phyloP scores from a whole-genome alignment of 163 green algal species.

The Dunaliella salina region DNA sequence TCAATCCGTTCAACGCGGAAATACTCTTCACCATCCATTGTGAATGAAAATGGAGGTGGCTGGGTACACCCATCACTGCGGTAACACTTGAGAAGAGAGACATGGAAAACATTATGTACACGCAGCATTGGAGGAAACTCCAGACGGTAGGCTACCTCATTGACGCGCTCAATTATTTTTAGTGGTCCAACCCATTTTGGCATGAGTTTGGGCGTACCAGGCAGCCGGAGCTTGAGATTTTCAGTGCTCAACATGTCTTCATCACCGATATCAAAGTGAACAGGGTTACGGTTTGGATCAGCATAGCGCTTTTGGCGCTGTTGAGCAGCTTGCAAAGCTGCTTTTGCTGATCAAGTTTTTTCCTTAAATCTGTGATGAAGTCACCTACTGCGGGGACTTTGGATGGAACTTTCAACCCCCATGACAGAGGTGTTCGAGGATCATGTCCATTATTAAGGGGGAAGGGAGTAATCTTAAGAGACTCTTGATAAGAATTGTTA shows the following conservation, averaged over 20 bases:
- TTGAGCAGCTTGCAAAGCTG: neutral
- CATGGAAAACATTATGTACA: neutral
- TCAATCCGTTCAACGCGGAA: neutral
- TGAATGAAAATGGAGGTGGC: too few relatives aligned
- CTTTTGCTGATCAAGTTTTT: neutral
- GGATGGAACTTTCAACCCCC: neutral
- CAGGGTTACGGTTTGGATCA: neutral
- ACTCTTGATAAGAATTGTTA: constrained; percentile 34
- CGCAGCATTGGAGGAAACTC: neutral
- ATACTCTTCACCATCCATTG: neutral
- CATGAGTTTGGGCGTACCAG: neutral
- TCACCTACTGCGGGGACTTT: neutral
- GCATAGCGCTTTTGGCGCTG: neutral
- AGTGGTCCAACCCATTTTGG: neutral
- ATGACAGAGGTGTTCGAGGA: neutral
- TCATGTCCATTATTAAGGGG: constrained; percentile 13
- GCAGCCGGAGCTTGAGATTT: neutral
- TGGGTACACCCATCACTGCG: neutral
- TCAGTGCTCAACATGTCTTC: neutral
- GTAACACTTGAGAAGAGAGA: neutral
- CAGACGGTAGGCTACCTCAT: neutral
- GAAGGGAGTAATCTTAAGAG: constrained; percentile 29
- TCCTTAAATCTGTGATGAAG: neutral
- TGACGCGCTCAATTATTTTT: neutral
- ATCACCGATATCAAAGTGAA: neutral